Base-by-base conservation (phyloP, 208 protist genomes). In the Trypanosoma caninum region DNA sequence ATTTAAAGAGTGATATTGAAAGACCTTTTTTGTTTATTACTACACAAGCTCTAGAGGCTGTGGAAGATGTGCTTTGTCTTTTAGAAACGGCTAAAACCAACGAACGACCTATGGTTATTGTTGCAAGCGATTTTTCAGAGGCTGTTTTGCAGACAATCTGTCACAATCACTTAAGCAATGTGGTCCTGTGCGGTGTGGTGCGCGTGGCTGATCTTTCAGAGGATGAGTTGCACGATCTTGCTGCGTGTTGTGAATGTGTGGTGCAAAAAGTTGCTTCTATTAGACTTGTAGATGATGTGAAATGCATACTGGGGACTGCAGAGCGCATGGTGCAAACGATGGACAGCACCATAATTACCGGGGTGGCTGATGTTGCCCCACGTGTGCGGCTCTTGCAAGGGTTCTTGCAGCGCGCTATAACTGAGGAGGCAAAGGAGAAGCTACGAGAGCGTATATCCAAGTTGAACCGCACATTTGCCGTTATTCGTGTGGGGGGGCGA, bases 161-260 rank as follows among this genome's bases (percentile, higher is more conserved):
- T 45, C 80, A 93, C 47, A 97, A 99, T 66, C 99, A 99, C 80
- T 92, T 96, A 6, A 91, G 98, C 59, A 97, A 97, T 42, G 99
- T 99, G 53, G 75, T 94, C 35, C 61, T 53, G 59, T 90, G 87
- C 41, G 84, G 77, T 9, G 77, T 97, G 6, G 90, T 99, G 25
- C 97, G 97, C 59, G 94, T 96, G 1, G 97, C 98, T 54, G 97
- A 98, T 47, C 93, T 99, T 46, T 87, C 94, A 53, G 88, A 98
- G 73, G 98, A 98, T 78, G 99, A 99, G 74, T 76, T 99, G 48
- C 89, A 99, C 66, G 99, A 99, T 82, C 93, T 99, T 30, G 98
- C 98, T 22, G 71, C 95, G n/a, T 80, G 99, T n/a, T 99, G 98
- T 47, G 92, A 97, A 62, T 95, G 87, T 69, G 66, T 63, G 16